Evolutionary conservation across 495 filamentous ascomycete species (phyloP).

Genomic region (Elasticomyces elasticus): DNA sequence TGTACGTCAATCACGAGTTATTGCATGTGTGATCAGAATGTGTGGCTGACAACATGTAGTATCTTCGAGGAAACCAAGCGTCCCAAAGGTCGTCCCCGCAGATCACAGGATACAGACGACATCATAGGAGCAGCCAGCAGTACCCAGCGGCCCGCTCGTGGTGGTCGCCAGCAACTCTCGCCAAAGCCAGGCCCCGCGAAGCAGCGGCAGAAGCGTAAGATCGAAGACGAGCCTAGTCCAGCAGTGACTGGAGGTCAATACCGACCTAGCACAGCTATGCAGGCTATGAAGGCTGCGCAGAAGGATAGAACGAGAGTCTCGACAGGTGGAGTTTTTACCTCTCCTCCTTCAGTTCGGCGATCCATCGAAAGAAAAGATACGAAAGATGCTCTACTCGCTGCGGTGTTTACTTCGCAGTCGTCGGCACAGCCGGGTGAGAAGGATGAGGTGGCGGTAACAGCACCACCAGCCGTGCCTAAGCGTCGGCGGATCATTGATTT

Average conservation of each 20-base stretch:
- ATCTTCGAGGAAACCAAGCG: background rate
- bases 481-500: background rate
- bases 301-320: background rate
- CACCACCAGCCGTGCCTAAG: background rate
- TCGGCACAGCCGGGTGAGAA: background rate
- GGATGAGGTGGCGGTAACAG: background rate
- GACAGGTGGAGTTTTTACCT: background rate
- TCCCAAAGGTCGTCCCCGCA: background rate
- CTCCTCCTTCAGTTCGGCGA: background rate
- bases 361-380: background rate
- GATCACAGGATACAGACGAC: background rate
- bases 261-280: background rate
- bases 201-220: background rate
- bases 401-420: background rate
- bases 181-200: conserved; percentile 22
- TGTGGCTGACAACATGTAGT: background rate
- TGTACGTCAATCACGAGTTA: background rate
- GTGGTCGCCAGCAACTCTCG: background rate
- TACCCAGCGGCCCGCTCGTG: background rate
- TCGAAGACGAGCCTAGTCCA: background rate
- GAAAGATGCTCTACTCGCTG: background rate
- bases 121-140: background rate
- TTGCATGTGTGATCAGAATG: background rate
- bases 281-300: background rate
- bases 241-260: background rate